Conservation (phyloP, 768 basidiomycete genomes). For the Boletus speciosus region DNA sequence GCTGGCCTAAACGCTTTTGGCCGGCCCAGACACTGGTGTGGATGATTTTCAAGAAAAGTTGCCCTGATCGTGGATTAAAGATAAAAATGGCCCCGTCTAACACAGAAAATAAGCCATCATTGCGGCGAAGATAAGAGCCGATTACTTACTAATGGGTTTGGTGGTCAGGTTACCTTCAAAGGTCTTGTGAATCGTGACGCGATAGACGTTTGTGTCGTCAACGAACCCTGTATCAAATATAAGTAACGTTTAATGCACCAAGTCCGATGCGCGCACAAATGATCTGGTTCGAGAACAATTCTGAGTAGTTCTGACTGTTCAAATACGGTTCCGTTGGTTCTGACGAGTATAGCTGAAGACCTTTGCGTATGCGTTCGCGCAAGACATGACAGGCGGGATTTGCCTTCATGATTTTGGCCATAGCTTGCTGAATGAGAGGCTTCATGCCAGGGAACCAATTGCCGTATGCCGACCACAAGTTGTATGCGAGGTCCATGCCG, state of each 20-base stretch:
- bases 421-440: slow-evolving; percentile 95
- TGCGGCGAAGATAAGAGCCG: not conserved
- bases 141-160: slow-evolving; percentile 84
- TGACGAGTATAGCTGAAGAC: slow-evolving; percentile 96
- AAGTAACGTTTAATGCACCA: slow-evolving; percentile 1
- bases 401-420: slow-evolving; percentile 99
- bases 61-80: slow-evolving; percentile 98
- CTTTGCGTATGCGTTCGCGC: slow-evolving; percentile 98
- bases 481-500: slow-evolving; percentile 97
- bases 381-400: slow-evolving; percentile 97
- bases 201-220: slow-evolving; percentile 99
- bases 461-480: slow-evolving; percentile 97
- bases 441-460: slow-evolving; percentile 99
- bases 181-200: slow-evolving; percentile 98
- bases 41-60: slow-evolving; percentile 97
- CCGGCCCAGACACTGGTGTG: slow-evolving; percentile 99
- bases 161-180: slow-evolving; percentile 99
- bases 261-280: slow-evolving; percentile 57
- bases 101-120: not conserved
- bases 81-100: slow-evolving; percentile 95
- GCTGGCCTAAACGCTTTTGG: slow-evolving; percentile 98
- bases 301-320: slow-evolving; percentile 97
- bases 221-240: slow-evolving; percentile 75
- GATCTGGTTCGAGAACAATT: slow-evolving; percentile 97
- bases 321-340: slow-evolving; percentile 99